A percentile compares a stretch with the other conserved stretches of the same genome.
These are phyloP conservation scores for Penicillium robsamsonii DNA, from an alignment of 495 filamentous ascomycete genomes.

Conservation along the genomic window DNA sequence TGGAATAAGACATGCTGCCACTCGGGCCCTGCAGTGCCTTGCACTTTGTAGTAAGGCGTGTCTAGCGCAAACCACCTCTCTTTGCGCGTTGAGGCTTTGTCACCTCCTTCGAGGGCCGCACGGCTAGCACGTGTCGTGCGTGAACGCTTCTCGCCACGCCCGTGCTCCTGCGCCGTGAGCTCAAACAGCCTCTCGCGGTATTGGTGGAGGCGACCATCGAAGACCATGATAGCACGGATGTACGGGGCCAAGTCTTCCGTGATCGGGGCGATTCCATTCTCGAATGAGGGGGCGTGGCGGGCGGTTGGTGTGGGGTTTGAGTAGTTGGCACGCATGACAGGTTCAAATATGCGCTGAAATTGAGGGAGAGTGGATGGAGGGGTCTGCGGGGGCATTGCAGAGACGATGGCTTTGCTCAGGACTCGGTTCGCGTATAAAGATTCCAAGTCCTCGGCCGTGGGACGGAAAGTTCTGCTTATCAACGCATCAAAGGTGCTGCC, in stretches of 20 bases:
- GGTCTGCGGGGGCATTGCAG: constrained; percentile 14
- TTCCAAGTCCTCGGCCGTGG: constrained; percentile 27
- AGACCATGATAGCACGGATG: constrained; percentile 72
- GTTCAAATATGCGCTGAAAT: constrained; percentile 35
- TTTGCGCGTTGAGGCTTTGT: constrained; percentile 64
- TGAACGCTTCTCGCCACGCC: constrained; percentile 55
- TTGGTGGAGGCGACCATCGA: constrained; percentile 67
- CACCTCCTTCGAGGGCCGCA: constrained; percentile 78
- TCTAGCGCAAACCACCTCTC: constrained; percentile 77
- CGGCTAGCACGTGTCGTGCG: constrained; percentile 77
- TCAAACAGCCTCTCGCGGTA: constrained; percentile 62
- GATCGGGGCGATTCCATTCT: constrained; percentile 61
- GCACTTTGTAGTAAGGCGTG: constrained; percentile 59
- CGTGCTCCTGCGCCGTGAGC: constrained; percentile 52
- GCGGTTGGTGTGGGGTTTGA: constrained; percentile 26
- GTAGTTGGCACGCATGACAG: constrained; percentile 35
- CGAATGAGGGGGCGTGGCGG: constrained; percentile 61
- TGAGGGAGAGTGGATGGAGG: constrained; percentile 16
- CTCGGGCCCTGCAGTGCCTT: constrained; percentile 61
- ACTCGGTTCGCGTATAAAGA: constrained; percentile 26
- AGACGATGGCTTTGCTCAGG: constrained; percentile 21
- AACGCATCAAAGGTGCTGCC: constrained; percentile 38
- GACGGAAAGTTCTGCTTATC: constrained; percentile 32
- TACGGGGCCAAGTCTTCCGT: constrained; percentile 80
- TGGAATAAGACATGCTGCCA: constrained; percentile 56